Evolutionary conservation across 371 early-diverging fungal species (phyloP).

Genomic region (Mucor irregularis): DNA sequence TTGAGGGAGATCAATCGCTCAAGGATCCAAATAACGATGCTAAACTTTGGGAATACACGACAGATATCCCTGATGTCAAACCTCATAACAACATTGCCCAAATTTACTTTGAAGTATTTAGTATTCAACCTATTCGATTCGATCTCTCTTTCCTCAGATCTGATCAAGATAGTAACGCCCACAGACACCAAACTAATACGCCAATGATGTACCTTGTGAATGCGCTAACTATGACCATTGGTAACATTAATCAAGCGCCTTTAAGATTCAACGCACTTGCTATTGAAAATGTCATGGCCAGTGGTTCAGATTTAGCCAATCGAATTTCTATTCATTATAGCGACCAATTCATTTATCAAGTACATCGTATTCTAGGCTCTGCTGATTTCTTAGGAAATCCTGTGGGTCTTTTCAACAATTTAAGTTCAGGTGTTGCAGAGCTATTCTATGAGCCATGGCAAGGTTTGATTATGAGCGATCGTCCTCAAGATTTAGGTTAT

Average conservation of each 20-base stretch:
- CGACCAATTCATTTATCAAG: constrained; percentile 87
- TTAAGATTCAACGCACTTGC: constrained; percentile 89
- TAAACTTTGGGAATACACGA: constrained; percentile 50
- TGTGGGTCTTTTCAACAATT: constrained; percentile 93
- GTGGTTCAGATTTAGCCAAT: constrained; percentile 74
- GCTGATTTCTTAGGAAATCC: constrained; percentile 98
- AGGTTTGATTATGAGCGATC: constrained; percentile 93
- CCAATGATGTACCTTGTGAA: constrained; percentile 63
- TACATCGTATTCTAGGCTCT: constrained; percentile 93
- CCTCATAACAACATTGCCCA: constrained; percentile 66
- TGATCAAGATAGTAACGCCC: constrained; percentile 64
- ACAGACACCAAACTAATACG: constrained; percentile 1
- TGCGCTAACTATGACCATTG: constrained; percentile 95
- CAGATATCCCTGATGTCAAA: constrained; percentile 74
- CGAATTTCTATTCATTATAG: constrained; percentile 84
- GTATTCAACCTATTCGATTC: constrained; percentile 92
- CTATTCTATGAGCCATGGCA: constrained; percentile 98
- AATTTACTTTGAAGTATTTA: constrained; percentile 93
- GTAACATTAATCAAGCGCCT: constrained; percentile 93
- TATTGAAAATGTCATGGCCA: constrained; percentile 86
- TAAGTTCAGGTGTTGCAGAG: constrained; percentile 94
- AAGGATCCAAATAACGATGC: not conserved
- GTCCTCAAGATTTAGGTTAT: constrained; percentile 94
- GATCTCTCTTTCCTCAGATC: constrained; percentile 92
- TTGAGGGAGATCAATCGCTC: constrained; percentile 52